Base-by-base conservation (phyloP, 306 rosid species). In the Rosa rugosa region DNA sequence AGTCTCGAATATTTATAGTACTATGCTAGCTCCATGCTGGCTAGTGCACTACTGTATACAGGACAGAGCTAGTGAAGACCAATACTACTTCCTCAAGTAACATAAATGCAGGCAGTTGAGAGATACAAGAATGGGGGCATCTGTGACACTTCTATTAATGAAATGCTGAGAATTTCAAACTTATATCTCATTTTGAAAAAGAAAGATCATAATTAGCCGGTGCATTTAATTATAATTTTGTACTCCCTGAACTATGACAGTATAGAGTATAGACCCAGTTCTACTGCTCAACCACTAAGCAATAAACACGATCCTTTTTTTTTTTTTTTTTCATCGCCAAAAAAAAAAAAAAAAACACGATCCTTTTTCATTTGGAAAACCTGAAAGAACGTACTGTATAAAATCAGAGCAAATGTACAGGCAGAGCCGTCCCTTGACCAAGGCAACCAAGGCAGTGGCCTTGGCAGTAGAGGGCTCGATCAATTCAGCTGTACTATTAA, bases 21-120 rank as follows among this genome's bases (percentile, higher is more conserved):
- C 8, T 57, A n/a, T 75, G 56, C 42, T 11, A 22, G 5, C 27
- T 16, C 22, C 10, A 34, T 34, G 12, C 71, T 36, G 11, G 70
- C 45, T 34, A 31, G 41, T 64, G 34, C 42, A 64, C 42, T 64
- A 64, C 44, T 65, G 9, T 34, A 20, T 31, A 31, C 36, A 31
- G 7, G 5, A 54, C 3, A 20, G 22, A 36, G 10, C 2, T 10
- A 40, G 25, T 66, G 47, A 66, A 66, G 47, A 38, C 71, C 13
- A 36, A 0, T 13, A 16, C 13, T 0, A 18, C 6, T 20, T 14
- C 44, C 10, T 34, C 5, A 14, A 47, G 75, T 76, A 41, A 5
- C 81, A 85, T 86, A 73, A 87, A 88, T 91, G 54, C 80, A 75
- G 45, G 56, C 70, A 81, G 97, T 79, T 85, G 92, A 75, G 76